Evolutionary conservation across 2,329 filamentous ascomycete genomes (phyloP), one percentile per base, ranked within the genome.

Genomic region (Emmonsia crescens): DNA sequence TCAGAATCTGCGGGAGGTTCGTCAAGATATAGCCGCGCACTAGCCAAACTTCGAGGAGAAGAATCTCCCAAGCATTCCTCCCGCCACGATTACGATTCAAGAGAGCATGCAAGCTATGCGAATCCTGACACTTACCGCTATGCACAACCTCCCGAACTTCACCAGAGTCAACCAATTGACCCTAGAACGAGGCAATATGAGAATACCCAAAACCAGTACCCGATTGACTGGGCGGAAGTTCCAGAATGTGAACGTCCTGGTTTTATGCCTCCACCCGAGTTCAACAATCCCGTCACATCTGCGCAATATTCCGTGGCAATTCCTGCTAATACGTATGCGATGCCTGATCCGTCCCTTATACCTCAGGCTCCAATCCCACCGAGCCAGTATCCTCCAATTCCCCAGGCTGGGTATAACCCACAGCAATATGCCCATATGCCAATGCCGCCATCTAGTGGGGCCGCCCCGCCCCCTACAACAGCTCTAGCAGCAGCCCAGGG

Each of bases 221-320:
- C 62, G 57, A 66, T 66, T 9, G 71, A 74, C 51, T 77, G 75
- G 75, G 72, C 72, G 24, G 65, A 74, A 24, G 68, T 77, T 12
- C 74, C 75, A 2, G 74, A 74, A 59, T 74, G 73, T 57, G 74
- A 76, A 65, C 72, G 72, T 29, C 74, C 75, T 16, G 75, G 73
- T 1, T 78, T 73, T 62, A 71, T 77, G n/a, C 75, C 76, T 38
- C 75, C 75, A 14, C 67, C 68, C 8, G 36, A 59, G 9, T 49
- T 59, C 21, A 46, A 38, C 8, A 51, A 48, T 31, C 59, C 24
- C 8, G 19, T 29, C 24, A 27, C 57, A 52, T 6, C 29, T 49
- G 21, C 33, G 29, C 36, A 56, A 16, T 27, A 21, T 29, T 16
- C 54, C 27, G 42, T 24, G 36, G 33, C 48, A 36, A 38, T 42